Conservation (phyloP, 1,139 yeast species). For the Yamadazyma atmosphaerica region DNA sequence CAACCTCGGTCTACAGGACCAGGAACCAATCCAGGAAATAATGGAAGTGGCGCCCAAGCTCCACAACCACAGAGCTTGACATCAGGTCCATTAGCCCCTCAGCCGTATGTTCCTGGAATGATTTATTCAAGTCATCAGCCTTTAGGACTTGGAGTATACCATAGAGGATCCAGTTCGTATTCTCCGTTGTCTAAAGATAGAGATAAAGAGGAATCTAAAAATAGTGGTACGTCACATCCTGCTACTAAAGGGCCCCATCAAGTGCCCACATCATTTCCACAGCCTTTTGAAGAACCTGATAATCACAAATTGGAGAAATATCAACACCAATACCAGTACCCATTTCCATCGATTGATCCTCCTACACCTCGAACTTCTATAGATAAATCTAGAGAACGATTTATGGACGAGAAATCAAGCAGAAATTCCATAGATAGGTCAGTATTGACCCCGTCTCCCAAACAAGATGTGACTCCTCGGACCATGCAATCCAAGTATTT, state of each 20-base stretch:
- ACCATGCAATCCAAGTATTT: conserved; percentile 3
- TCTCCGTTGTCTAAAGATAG: conserved; percentile 15
- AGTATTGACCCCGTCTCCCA: conserved; percentile 1
- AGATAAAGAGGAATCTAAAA: neutral
- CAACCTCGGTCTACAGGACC: neutral
- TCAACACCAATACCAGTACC: conserved; percentile 20
- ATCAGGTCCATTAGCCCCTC: conserved; percentile 3
- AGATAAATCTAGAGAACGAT: conserved; percentile 6
- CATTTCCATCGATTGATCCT: conserved; percentile 20
- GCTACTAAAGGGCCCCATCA: neutral
- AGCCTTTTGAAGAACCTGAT: conserved; percentile 3
- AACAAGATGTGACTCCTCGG: conserved; percentile 1
- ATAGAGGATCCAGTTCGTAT: conserved; percentile 13
- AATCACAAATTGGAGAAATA: conserved; percentile 2
- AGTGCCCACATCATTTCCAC: neutral
- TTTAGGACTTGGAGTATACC: conserved; percentile 3
- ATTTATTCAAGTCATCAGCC: conserved; percentile 3
- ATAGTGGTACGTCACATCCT: neutral
- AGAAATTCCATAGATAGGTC: neutral
- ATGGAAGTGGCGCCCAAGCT: neutral
- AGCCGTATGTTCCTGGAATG: conserved; percentile 4
- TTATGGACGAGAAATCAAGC: conserved; percentile 1
- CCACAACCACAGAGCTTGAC: neutral
- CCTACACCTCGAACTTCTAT: conserved; percentile 15
- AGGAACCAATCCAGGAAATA: too few relatives aligned